phyloP scores from a whole-genome alignment of 202 grass and related monocot genomes.

The Brachypodium distachyon region DNA sequence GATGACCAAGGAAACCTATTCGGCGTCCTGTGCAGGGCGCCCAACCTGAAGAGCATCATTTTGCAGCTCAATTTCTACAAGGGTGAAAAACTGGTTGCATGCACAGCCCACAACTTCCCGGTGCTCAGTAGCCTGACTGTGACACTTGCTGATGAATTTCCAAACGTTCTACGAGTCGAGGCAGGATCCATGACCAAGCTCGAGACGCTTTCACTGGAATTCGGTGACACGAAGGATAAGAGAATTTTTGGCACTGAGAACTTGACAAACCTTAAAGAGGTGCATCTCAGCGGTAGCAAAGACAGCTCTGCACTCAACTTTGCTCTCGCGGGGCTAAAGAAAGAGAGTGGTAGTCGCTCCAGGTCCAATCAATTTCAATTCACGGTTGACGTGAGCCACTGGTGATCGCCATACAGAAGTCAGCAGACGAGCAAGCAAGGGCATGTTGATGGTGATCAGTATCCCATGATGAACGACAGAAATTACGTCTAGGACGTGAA shows the following conservation, averaged over 20 bases:
- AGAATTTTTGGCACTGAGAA: neutral
- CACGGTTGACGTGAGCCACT: neutral
- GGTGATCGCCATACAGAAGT: too few species aligned
- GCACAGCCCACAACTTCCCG: neutral
- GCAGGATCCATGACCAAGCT: neutral
- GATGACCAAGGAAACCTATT: neutral
- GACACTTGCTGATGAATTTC: neutral
- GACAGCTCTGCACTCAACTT: neutral
- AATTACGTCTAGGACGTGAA: too few species aligned
- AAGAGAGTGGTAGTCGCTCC: neutral
- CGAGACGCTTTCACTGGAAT: neutral
- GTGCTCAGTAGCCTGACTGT: neutral
- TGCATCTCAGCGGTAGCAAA: neutral
- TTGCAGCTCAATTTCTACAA: neutral
- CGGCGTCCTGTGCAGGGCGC: neutral
- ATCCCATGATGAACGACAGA: too few species aligned
- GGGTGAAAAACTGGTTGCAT: neutral
- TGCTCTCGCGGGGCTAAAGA: neutral
- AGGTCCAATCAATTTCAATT: neutral
- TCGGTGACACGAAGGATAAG: neutral
- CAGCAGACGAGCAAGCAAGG: too few species aligned
- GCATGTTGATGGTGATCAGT: too few species aligned
- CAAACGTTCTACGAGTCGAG: neutral
- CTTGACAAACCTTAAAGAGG: neutral
- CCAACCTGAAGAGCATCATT: neutral